Base-by-base conservation (phyloP, 305 asterid genomes). In the Fraxinus baroniana region DNA sequence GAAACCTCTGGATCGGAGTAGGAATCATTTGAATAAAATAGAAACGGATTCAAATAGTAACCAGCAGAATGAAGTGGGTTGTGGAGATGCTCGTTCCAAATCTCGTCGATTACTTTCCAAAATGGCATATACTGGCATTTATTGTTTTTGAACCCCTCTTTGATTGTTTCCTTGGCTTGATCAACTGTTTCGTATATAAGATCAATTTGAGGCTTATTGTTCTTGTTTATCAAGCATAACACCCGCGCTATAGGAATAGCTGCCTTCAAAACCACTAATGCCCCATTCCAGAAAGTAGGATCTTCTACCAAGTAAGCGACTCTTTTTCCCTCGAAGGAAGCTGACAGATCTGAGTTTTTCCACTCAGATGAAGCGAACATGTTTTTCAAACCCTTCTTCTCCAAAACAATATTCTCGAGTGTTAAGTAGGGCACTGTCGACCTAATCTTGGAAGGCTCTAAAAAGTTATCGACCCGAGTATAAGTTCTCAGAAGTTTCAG, bases 31-130 rank as follows among this genome's bases (percentile, higher is more conserved):
- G 91, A 78, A 46, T 90, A 90, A 55, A 86, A 90, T 12, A 92
- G 52, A 12, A 9, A 76, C 7, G 96, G 97, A 79, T 94, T 94
- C 37, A 93, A 49, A 82, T 81, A 91, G 84, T 88, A 92, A 15
- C 93, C 97, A 0, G 92, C 89, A 1, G 95, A 83, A 76, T 94
- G 99, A 64, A 95, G 90, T 76, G 90, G 92, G 87, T 89, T 91
- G 66, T 95, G 84, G 30, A 94, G 91, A 60, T 83, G 28, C 49
- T 73, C 84, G 0, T 90, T 33, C 98, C 98, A 95, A 46, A 90
- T 93, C 7, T 84, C 88, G 35, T 91, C 95, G 33, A 95, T 86
- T 1, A 17, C 88, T 35, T 84, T 62, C 98, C 98, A 92, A 78
- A 90, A 83, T 6, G 82, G 91, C 17, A 4, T 3, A 84, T 90